Conservation (phyloP, 176 grass and related monocot species). For the Avena sativa region DNA sequence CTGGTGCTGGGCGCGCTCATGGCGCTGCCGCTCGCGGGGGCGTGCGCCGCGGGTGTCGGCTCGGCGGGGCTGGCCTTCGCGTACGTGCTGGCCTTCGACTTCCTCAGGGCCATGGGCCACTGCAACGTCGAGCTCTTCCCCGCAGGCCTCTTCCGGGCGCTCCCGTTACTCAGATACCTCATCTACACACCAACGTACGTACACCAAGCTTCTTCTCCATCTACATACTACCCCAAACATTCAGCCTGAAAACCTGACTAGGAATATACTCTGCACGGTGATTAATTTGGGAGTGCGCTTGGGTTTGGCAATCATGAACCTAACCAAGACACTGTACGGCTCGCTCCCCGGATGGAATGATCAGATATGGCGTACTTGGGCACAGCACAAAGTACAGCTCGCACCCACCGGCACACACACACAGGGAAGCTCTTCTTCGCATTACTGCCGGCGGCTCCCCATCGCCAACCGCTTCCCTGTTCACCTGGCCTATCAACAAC, state of each 20-base stretch:
- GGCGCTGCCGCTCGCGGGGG: slow-evolving; percentile 57
- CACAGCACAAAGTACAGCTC: neutral
- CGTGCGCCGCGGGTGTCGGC: slow-evolving; percentile 47
- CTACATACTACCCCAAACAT: too few relatives aligned
- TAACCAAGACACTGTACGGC: too few relatives aligned
- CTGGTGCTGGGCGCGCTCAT: slow-evolving; percentile 44
- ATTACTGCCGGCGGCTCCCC: too few relatives aligned
- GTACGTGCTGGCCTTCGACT: slow-evolving; percentile 72
- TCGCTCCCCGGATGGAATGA: too few relatives aligned
- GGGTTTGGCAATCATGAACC: too few relatives aligned
- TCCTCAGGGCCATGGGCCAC: slow-evolving; percentile 76
- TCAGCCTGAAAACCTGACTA: too few relatives aligned
- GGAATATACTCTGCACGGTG: too few relatives aligned
- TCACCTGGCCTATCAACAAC: neutral
- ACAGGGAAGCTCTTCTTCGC: too few relatives aligned
- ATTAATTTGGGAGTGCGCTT: too few relatives aligned
- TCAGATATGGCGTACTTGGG: too few relatives aligned
- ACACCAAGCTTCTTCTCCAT: too few relatives aligned
- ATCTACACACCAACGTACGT: slow-evolving; percentile 88
- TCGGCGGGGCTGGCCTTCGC: slow-evolving; percentile 64
- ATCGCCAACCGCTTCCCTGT: neutral
- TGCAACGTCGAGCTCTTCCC: slow-evolving; percentile 90
- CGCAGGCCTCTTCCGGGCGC: slow-evolving; percentile 38
- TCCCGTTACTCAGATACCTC: slow-evolving; percentile 69
- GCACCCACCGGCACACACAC: neutral